phyloP scores from a whole-genome alignment of 805 yeast species.

The Candida andamanensis region DNA sequence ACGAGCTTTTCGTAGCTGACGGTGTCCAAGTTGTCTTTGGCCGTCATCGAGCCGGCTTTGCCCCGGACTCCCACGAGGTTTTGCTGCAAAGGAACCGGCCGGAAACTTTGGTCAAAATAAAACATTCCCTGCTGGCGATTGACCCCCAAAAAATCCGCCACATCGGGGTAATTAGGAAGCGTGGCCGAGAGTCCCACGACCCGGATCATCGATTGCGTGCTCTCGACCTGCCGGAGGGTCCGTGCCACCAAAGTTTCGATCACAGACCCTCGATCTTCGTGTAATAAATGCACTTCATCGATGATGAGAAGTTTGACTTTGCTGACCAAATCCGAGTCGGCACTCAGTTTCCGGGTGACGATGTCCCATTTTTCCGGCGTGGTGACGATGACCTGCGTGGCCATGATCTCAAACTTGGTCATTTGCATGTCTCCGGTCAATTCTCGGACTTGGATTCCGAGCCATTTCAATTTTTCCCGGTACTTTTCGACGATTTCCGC shows the following conservation, averaged over 20 bases:
- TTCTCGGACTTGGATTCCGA: constrained; percentile 83
- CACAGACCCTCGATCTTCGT: constrained; percentile 97
- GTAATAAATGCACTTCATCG: constrained; percentile 94
- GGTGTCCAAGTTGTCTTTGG: constrained; percentile 68
- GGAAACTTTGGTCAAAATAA: constrained; percentile 85
- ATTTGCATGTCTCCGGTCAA: constrained; percentile 86
- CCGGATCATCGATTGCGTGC: constrained; percentile 88
- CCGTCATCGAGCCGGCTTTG: constrained; percentile 70
- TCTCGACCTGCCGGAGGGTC: constrained; percentile 90
- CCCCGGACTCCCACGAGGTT: constrained; percentile 83
- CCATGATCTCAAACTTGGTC: constrained; percentile 67
- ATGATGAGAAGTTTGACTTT: constrained; percentile 83
- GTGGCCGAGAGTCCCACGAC: constrained; percentile 95
- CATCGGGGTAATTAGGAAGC: constrained; percentile 85
- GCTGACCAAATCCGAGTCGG: constrained; percentile 78
- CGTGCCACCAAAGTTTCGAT: constrained; percentile 93
- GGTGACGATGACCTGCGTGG: constrained; percentile 80
- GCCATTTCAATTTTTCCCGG: constrained; percentile 69
- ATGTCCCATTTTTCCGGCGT: constrained; percentile 99
- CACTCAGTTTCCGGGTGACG: constrained; percentile 87
- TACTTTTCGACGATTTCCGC: constrained; percentile 95
- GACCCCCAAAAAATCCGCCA: constrained; percentile 91
- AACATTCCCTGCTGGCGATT: constrained; percentile 89
- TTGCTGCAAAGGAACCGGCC: constrained; percentile 92
- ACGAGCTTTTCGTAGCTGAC: constrained; percentile 72